Percentiles rank a stretch among this genome's conserved stretches.
phyloP scores from a whole-genome alignment of 805 yeast species.

The Sugiyamaella chiloensis region DNA sequence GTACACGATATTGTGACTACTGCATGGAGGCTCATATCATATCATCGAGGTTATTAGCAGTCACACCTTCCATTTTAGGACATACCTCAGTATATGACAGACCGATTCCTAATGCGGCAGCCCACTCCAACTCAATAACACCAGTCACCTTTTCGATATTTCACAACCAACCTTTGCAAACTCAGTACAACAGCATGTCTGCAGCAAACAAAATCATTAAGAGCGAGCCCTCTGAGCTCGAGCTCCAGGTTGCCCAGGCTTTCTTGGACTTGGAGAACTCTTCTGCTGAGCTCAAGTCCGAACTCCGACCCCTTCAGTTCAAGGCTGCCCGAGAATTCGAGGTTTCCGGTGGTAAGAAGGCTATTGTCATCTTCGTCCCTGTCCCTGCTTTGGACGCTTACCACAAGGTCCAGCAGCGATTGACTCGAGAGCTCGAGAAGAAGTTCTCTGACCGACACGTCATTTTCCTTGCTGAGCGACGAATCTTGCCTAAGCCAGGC shows the following conservation, averaged over 20 bases:
- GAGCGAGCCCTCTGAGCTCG: conserved; percentile 95
- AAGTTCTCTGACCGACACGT: conserved; percentile 99
- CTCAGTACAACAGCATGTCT: conserved; percentile 59
- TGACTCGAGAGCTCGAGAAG: conserved; percentile 99
- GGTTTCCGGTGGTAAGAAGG: conserved; percentile 97
- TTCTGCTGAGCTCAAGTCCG: conserved; percentile 95
- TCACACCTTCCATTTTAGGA: too few species aligned
- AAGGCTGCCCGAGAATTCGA: conserved; percentile 98
- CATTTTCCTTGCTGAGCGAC: conserved; percentile 98
- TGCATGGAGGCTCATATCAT: too few species aligned
- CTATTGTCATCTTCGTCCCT: conserved; percentile 97
- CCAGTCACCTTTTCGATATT: conserved; percentile 1
- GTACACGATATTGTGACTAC: too few species aligned
- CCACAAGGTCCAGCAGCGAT: conserved; percentile 88
- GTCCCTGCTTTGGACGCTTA: conserved; percentile 97
- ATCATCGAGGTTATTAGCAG: too few species aligned
- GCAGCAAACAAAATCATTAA: conserved; percentile 94
- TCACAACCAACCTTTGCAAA: conserved; percentile 4
- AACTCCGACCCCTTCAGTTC: conserved; percentile 97
- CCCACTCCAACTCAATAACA: conserved; percentile 4
- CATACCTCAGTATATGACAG: not conserved
- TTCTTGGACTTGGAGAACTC: conserved; percentile 90
- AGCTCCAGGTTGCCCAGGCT: conserved; percentile 99
- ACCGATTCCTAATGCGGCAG: not conserved
- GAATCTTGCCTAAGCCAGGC: conserved; percentile 98